phyloP scores from a whole-genome alignment of 108 stramenopile species.

The Nitzschia sp. region DNA sequence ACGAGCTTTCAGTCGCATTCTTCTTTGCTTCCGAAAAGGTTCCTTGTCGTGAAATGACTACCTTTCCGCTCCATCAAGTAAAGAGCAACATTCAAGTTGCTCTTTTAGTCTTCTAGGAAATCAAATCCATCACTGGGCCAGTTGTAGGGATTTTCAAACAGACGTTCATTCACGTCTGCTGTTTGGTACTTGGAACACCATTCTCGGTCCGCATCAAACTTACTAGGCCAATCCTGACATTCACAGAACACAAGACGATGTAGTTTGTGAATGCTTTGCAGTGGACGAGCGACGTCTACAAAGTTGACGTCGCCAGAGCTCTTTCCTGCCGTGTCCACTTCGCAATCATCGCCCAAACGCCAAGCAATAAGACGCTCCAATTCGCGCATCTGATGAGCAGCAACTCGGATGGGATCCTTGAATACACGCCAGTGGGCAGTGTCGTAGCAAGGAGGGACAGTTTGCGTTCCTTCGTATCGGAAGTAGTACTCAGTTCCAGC shows the following conservation, averaged over 20 bases:
- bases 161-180: conserved; percentile 21
- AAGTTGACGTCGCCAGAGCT: conserved; percentile 23
- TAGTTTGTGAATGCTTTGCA: conserved; percentile 29
- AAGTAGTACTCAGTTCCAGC: conserved; percentile 58
- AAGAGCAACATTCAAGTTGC: too few relatives aligned
- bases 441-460: conserved; percentile 54
- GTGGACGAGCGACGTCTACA: conserved; percentile 44
- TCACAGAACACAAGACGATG: conserved; percentile 62
- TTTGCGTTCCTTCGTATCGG: conserved; percentile 51
- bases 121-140: conserved; percentile 31
- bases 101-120: neutral
- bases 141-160: conserved; percentile 39
- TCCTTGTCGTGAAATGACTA: too few relatives aligned
- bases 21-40: too few relatives aligned
- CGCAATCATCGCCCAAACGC: conserved; percentile 43
- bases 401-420: conserved; percentile 56
- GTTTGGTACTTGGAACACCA: conserved; percentile 49
- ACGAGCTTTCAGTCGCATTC: too few relatives aligned
- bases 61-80: too few relatives aligned
- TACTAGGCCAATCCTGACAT: conserved; percentile 59
- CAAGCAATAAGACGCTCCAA: conserved; percentile 42
- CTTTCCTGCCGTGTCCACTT: conserved; percentile 48
- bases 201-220: conserved; percentile 38
- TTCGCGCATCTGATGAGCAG: conserved; percentile 46
- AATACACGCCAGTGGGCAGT: conserved; percentile 52